Base-by-base conservation (phyloP, 2,329 filamentous ascomycete species). In the Fusarium concolor region DNA sequence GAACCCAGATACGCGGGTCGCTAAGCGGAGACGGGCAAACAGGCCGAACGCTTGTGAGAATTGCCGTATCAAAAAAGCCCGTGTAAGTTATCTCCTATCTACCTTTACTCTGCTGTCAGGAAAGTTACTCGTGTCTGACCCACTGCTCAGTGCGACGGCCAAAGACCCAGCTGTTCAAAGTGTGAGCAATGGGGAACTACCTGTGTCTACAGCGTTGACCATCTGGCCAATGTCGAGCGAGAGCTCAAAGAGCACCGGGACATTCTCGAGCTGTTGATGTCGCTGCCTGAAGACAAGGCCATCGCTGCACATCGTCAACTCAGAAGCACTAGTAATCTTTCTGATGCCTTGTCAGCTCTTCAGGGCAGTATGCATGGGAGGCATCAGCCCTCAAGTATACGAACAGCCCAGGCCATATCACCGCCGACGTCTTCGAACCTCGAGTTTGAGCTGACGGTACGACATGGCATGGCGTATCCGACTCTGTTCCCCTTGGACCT, bases 361-460 rank as follows among this genome's bases (percentile, higher is more conserved):
- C 51, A 62, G 29, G 66, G 62, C 22, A 57, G 56, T 20, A 62
- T 70, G 62, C 63, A 65, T 37, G 59, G 51, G 3, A 65, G 53
- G 35, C 50, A 53, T 24, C 42, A 28, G 6, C 68, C 66, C 15
- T 71, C 69, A 10, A 54, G 44, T 14, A 33, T 70, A 31, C 18
- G 15, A 4, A 53, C 62, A 35, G 54, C 58, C 10, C 65, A 62
- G 35, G 55, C 61, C 1, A 43, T 55, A 11, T 54, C 56, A 11
- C 65, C 69, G n/a, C 68, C 69, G 15, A 62, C 56, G 12, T 61
- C 51, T 4, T 67, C 68, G 6, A 28, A 11, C 10, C 64, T 70
- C 2, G 69, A 70, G 47, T 72, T 72, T 54, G 70, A 72, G 50
- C 44, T 72, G 47, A 70, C 53, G 10, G 39, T 60, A 8, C 64